Percentiles rank a stretch among this genome's conserved stretches.
phyloP scores from a whole-genome alignment of 2,329 filamentous ascomycete species.

The Trichothecium roseum region DNA sequence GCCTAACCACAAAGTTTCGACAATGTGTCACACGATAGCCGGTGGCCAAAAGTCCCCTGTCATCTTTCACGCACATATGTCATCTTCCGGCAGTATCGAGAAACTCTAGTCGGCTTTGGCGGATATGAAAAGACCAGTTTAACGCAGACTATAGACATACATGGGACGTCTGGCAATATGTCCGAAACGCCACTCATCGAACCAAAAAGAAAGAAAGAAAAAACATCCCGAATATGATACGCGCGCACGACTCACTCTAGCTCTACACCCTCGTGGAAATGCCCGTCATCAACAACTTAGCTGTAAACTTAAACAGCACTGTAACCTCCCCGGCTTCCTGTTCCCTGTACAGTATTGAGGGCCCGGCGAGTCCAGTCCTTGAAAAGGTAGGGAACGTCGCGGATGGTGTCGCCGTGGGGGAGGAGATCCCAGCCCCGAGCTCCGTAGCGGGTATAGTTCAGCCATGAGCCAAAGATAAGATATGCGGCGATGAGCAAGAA shows the following conservation, averaged over 20 bases:
- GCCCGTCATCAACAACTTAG: neutral
- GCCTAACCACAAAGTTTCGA: too few species aligned
- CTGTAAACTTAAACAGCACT: constrained; percentile 62
- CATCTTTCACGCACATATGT: too few species aligned
- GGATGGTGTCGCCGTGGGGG: constrained; percentile 83
- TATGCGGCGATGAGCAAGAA: constrained; percentile 83
- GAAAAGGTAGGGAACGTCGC: constrained; percentile 83
- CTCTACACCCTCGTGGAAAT: too few species aligned
- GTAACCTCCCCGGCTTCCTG: constrained; percentile 80
- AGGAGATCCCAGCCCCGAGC: constrained; percentile 91
- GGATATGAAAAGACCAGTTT: too few species aligned
- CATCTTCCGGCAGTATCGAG: too few species aligned
- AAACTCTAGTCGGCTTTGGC: too few species aligned
- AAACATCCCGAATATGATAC: constrained; percentile 1
- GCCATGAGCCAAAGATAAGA: constrained; percentile 95
- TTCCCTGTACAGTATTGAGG: constrained; percentile 73
- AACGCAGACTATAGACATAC: too few species aligned
- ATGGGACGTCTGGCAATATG: constrained; percentile 9
- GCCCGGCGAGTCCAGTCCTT: constrained; percentile 80
- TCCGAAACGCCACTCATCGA: constrained; percentile 12
- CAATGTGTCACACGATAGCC: too few species aligned
- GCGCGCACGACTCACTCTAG: too few species aligned
- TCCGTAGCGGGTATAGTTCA: constrained; percentile 96
- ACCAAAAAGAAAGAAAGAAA: constrained; percentile 3
- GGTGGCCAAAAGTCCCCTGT: too few species aligned